phyloP scores from a whole-genome alignment of 306 rosid species.

The Alnus glutinosa region DNA sequence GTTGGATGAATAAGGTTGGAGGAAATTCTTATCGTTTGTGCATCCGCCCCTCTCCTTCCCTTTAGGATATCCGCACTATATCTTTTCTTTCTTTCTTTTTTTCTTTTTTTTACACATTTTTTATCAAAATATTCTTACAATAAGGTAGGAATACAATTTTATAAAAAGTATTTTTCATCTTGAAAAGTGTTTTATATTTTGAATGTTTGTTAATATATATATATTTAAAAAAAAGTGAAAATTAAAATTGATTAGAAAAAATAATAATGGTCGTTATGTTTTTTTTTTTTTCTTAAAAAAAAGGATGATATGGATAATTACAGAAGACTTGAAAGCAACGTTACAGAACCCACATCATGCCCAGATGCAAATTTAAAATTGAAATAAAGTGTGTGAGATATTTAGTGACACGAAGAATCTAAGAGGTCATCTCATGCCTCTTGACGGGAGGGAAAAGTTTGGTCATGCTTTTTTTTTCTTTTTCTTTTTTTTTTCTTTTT shows the following conservation, averaged over 20 bases:
- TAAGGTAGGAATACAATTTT: too few relatives aligned
- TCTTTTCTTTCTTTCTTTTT: too few relatives aligned
- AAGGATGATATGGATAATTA: constrained; percentile 18
- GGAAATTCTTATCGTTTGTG: too few relatives aligned
- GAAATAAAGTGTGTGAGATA: not conserved
- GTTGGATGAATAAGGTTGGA: too few relatives aligned
- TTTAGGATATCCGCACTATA: too few relatives aligned
- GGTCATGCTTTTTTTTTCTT: not conserved
- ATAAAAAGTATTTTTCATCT: too few relatives aligned
- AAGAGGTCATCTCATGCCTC: constrained; percentile 32
- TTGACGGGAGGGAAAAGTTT: not conserved
- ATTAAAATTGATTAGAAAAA: too few relatives aligned
- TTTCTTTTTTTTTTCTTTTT: not conserved
- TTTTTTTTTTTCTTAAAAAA: not conserved
- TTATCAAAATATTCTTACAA: too few relatives aligned
- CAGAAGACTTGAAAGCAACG: constrained; percentile 2
- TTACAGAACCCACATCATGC: not conserved
- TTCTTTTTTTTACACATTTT: too few relatives aligned
- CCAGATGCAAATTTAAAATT: not conserved
- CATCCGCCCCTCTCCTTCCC: too few relatives aligned
- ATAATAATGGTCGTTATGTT: too few relatives aligned
- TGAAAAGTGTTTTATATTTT: not conserved
- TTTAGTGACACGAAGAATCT: constrained; percentile 24
- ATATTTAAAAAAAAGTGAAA: not conserved
- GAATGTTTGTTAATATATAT: not conserved